Evolutionary conservation across 108 stramenopile genomes (phyloP), one percentile per base, ranked within the genome.

Genomic region (Fragilariopsis cylindrus): DNA sequence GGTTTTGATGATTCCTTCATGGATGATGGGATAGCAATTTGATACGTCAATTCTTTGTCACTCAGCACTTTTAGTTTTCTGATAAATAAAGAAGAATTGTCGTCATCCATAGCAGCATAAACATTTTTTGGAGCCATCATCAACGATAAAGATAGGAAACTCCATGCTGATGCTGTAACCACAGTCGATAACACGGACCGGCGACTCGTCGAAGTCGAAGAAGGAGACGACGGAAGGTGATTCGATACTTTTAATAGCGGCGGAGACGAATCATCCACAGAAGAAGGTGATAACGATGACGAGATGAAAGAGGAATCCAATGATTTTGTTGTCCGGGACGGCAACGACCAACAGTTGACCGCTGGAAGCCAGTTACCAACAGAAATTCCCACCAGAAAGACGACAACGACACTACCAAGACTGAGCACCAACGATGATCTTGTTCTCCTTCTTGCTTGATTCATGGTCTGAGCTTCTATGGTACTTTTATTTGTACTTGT

Each of bases 1-100:
- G 92, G 92, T 69, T 91, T 94, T 47, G 68, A 69, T 12, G 56
- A 40, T 52, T 76, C 74, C 78, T 83, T 60, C 57, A 76, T 69
- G 4, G 55, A 60, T 47, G n/a, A 67, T 9, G 44, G 62, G 57
- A 81, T 63, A 9, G 56, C 5, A 53, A 76, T 76, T 58, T 50
- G 48, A 50, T 76, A 76, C 3, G 55, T 5, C 4, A 76, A 13
- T 1, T 69, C 60, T 19, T 68, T 68, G 5, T 48, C 50, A 44
- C 46, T 63, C 43, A 63, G 16, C 15, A 63, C 62, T 7, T 47
- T 52, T 44, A 50, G 67, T 19, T 68, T 19, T 16, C 67, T 47
- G 3, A 18, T 52, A 21, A 50, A 68, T 7, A 68, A 5, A 5
- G n/a, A 68, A 7, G 65, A 18, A 11, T n/a, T 42, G 3, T 1